phyloP scores from a whole-genome alignment of 345 rosid species.

The Eucalyptus globulus region DNA sequence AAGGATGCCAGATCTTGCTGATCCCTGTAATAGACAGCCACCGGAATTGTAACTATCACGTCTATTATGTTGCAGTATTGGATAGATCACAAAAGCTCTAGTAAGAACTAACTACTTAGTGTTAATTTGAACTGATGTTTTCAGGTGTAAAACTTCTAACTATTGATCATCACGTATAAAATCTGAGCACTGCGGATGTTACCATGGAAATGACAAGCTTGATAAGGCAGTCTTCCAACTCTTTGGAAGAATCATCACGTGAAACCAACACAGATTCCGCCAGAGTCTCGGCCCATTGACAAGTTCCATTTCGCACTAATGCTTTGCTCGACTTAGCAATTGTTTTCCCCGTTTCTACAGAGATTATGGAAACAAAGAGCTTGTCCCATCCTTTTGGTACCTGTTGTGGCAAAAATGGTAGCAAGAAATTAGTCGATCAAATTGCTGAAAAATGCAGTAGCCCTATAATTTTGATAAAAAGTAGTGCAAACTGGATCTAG shows the following conservation, averaged over 20 bases:
- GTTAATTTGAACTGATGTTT: background rate
- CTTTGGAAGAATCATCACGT: slow-evolving; percentile 16
- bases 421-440: background rate
- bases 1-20: slow-evolving; percentile 38
- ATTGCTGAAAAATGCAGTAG: background rate
- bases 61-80: background rate
- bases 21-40: slow-evolving; percentile 22
- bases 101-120: background rate
- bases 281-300: slow-evolving; percentile 44
- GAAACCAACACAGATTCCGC: slow-evolving; percentile 30
- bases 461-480: background rate
- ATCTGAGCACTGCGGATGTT: background rate
- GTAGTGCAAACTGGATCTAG: background rate
- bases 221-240: slow-evolving; percentile 17
- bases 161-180: background rate
- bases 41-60: background rate
- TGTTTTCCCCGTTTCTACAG: slow-evolving; percentile 35
- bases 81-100: background rate
- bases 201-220: slow-evolving; percentile 41
- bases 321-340: slow-evolving; percentile 32
- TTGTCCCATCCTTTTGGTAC: slow-evolving; percentile 73
- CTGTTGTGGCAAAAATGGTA: background rate
- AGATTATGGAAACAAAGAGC: slow-evolving; percentile 26
- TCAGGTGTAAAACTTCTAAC: background rate
- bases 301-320: slow-evolving; percentile 25